Evolutionary conservation across 306 rosid genomes (phyloP), one percentile per base, ranked within the genome.

Genomic region (Nissolia schottii): DNA sequence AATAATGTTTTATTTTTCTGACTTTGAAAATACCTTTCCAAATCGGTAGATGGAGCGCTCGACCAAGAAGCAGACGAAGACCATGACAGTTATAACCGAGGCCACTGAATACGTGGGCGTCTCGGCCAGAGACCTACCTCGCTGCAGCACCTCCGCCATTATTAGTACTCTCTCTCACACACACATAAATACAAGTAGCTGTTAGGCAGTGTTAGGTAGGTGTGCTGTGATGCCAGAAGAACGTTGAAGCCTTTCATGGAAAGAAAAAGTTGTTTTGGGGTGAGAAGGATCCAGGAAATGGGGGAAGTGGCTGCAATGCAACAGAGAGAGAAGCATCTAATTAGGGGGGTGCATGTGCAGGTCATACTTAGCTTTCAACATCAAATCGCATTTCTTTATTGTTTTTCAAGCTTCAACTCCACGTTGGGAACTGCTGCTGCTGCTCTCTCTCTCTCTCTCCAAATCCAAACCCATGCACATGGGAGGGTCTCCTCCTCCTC

Each of bases 31-130:
- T 67, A 93, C 98, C 97, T 76, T 86, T 43, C 96, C 97, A 77
- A 89, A 86, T 41, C 94, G 83, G 85, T 79, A 84, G 67, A 94
- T 91, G 20, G 96, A 88, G 70, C 96, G 88, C 58, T 94, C 89
- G 16, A 94, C 92, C 77, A 94, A 54, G 53, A 91, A 76, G 85
- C 97, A 89, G 5, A 86, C 83, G 46, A 91, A 87, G 34, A 94
- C 97, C 98, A 94, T 91, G 74, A 94, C 91, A 8, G 92, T 86
- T 29, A 94, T 80, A 40, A 91, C 92, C 1, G 98, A 89, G 28
- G 98, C 97, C 82, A 94, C 98, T 19, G 96, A 87, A 68, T 89
- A 94, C 5, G 96, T 91, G n/a, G 97, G 98, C 10, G 98, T 94
- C 83, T 89, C 97, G 51, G 96, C 89, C 78, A 94, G 83, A 45